These are phyloP conservation scores for Sporothrix pallida DNA, from an alignment of 2,329 filamentous ascomycete species.

Conservation along the genomic window DNA sequence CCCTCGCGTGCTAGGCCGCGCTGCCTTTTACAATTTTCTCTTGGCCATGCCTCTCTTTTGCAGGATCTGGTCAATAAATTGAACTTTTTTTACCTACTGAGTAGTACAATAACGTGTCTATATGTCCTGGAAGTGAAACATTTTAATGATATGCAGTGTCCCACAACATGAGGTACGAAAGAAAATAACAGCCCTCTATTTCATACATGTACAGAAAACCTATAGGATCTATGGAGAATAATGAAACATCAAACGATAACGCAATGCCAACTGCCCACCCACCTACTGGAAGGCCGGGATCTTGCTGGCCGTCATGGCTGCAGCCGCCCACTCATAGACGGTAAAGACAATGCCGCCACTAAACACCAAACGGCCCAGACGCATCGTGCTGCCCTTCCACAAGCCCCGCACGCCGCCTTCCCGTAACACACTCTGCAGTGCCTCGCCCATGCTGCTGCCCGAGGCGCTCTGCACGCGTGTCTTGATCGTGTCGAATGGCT, in stretches of 20 bases:
- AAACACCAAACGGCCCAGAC: constrained; percentile 66
- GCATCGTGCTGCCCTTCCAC: constrained; percentile 73
- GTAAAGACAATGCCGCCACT: constrained; percentile 71
- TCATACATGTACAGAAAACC: not conserved
- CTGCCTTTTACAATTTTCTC: not conserved
- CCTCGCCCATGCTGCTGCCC: constrained; percentile 63
- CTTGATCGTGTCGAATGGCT: constrained; percentile 69
- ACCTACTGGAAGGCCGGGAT: not conserved
- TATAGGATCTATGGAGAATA: not conserved
- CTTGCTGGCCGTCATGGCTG: constrained; percentile 41
- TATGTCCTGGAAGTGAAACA: not conserved
- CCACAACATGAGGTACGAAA: not conserved
- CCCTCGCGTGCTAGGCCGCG: not conserved
- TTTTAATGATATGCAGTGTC: no score
- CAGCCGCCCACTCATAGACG: constrained; percentile 62
- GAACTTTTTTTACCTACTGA: not conserved
- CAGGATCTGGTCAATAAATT: not conserved
- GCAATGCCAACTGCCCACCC: not conserved
- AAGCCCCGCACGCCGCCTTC: constrained; percentile 66
- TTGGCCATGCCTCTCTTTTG: not conserved
- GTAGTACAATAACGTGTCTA: not conserved
- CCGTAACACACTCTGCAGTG: constrained; percentile 57
- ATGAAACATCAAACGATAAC: not conserved
- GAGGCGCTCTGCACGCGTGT: constrained; percentile 65
- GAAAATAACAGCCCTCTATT: not conserved